Percentiles rank a stretch among this genome's conserved stretches.
Evolutionary conservation across 1,284 basidiomycete species (phyloP).

Genomic region (Kalmanozyma brasiliensis): DNA sequence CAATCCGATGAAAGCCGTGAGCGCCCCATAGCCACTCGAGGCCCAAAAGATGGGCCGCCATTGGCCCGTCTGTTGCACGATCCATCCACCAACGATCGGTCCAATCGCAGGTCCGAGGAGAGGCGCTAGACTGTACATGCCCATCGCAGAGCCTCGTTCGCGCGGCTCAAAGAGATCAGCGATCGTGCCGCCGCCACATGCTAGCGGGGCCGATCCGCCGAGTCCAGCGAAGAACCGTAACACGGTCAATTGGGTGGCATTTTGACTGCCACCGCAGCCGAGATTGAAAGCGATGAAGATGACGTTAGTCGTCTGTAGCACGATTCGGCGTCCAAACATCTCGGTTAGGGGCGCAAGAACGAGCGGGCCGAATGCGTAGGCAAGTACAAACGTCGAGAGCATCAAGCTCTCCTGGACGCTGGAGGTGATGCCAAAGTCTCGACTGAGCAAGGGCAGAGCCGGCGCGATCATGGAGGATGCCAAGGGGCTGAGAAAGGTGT

Average conservation of each 20-base stretch:
- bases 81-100: constrained; percentile 49
- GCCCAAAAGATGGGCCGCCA: constrained; percentile 58
- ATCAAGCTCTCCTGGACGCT: constrained; percentile 42
- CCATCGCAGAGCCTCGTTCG: constrained; percentile 77
- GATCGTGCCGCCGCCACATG: constrained; percentile 71
- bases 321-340: constrained; percentile 69
- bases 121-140: constrained; percentile 74
- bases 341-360: constrained; percentile 72
- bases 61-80: constrained; percentile 41
- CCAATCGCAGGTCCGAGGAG: constrained; percentile 56
- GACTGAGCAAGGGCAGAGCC: constrained; percentile 45
- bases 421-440: constrained; percentile 46
- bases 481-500: constrained; percentile 59
- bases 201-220: constrained; percentile 72
- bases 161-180: constrained; percentile 76
- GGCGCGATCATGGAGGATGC: constrained; percentile 64
- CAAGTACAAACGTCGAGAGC: constrained; percentile 59
- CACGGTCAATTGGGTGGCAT: constrained; percentile 63
- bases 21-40: constrained; percentile 48
- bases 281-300: constrained; percentile 61
- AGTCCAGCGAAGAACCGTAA: constrained; percentile 78
- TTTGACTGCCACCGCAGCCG: constrained; percentile 54
- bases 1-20: constrained; percentile 50
- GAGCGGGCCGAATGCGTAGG: constrained; percentile 57
- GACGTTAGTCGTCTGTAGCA: constrained; percentile 56